Base-by-base conservation (phyloP, 306 rosid species). In the Dalbergia cochinchinensis region DNA sequence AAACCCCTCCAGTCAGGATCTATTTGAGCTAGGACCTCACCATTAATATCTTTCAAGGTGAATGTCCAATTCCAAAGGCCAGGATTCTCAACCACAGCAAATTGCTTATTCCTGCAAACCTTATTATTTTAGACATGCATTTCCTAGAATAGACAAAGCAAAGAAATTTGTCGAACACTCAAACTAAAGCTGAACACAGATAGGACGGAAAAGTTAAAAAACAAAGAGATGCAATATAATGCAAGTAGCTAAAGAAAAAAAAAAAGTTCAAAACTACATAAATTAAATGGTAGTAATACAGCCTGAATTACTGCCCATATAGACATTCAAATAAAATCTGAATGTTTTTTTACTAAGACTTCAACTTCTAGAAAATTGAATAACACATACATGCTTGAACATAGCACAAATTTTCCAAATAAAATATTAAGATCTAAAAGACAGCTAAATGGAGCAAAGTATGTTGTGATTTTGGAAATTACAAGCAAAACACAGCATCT, bases 61-160 rank as follows among this genome's bases (percentile, higher is more conserved):
- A 95, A 95, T 63, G 99, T 95, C 99, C 99, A 95, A 78, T 89
- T 80, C 99, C 99, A 95, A 34, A 95, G 86, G 87, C 99, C 99
- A 81, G 99, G 98, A 84, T 95, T 95, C 86, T 92, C 99, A 68
- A 95, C 99, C 67, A 86, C 91, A 1, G 98, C 97, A 89, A 95
- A 95, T 80, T 95, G 99, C 83, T 79, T 81, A 69, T 80, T 81
- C 92, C 99, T 95, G 81, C 83, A 82, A 82, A 84, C 65, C 45
- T 73, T 65, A 76, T 77, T 14, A 75, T 59, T 53, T 80, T 31
- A 82, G 68, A 75, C 59, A 85, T 71, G 58, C 75, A 75, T 64
- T 77, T 54, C 14, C 18, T 31, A 71, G 64, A 69, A 69, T 31
- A 74, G 37, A 6, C 33, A 50, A 72, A 76, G 71, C n/a, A 62